phyloP scores from a whole-genome alignment of 352 stramenopile genomes.

The Globisporangium splendens region DNA sequence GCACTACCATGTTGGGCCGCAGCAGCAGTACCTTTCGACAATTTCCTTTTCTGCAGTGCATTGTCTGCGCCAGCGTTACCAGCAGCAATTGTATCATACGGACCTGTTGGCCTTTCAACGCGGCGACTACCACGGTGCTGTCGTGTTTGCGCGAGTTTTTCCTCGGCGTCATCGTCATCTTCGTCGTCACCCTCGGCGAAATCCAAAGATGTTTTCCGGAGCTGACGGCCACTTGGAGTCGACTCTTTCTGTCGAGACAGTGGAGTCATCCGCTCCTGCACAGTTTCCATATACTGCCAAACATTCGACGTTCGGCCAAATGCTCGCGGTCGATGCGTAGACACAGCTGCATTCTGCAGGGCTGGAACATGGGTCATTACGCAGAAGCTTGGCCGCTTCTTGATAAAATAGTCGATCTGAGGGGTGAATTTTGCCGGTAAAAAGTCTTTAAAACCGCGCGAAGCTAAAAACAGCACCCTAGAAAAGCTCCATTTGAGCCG shows the following conservation, averaged over 20 bases:
- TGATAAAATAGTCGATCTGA: too few relatives aligned
- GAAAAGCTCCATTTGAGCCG: not conserved
- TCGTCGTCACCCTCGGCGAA: conserved; percentile 11
- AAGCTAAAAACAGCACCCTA: not conserved
- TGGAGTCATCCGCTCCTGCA: conserved; percentile 36
- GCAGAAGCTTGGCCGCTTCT: too few relatives aligned
- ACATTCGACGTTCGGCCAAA: conserved; percentile 71
- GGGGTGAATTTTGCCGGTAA: too few relatives aligned
- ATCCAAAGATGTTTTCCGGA: conserved; percentile 10
- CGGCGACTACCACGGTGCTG: not conserved
- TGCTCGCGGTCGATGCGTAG: conserved; percentile 26
- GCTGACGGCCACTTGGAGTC: not conserved
- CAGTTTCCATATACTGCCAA: conserved; percentile 61
- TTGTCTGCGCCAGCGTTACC: not conserved
- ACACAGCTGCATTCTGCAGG: not conserved
- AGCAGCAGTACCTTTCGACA: conserved; percentile 8
- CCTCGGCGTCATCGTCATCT: not conserved
- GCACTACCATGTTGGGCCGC: not conserved
- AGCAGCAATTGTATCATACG: not conserved
- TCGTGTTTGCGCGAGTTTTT: not conserved
- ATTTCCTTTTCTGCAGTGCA: conserved; percentile 12
- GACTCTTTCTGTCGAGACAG: not conserved
- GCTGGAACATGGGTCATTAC: not conserved
- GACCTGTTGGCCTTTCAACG: not conserved
- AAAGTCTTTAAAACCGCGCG: too few relatives aligned